These are phyloP conservation scores for Amauroascus verrucosus DNA, from an alignment of 2,329 filamentous ascomycete species.

Conservation along the genomic window DNA sequence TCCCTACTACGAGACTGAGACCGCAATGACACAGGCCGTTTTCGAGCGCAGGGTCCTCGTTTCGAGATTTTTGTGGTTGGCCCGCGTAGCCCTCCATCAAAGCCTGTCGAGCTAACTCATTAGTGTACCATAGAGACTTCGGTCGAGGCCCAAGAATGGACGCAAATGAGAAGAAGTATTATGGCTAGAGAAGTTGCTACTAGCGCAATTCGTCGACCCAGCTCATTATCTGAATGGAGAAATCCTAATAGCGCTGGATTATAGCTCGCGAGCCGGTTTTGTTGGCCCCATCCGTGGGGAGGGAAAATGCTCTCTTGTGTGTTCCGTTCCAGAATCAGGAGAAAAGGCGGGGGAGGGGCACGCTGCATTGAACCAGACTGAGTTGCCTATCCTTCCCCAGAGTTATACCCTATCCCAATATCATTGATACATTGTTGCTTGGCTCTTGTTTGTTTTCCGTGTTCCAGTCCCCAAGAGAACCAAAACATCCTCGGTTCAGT, in stretches of 20 bases:
- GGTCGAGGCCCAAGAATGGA: too few species aligned
- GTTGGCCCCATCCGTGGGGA: background rate
- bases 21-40: background rate
- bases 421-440: too few species aligned
- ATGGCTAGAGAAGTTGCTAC: too few species aligned
- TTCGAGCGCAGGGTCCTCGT: background rate
- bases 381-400: background rate
- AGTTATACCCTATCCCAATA: too few species aligned
- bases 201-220: too few species aligned
- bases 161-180: too few species aligned
- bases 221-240: too few species aligned
- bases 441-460: too few species aligned
- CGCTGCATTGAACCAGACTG: too few species aligned
- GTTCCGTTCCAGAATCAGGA: background rate
- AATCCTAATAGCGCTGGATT: too few species aligned
- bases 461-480: too few species aligned
- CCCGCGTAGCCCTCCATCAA: background rate
- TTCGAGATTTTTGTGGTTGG: background rate
- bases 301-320: too few species aligned
- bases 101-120: background rate
- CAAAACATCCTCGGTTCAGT: background rate
- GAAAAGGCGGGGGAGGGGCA: slow-evolving; percentile 4
- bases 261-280: background rate
- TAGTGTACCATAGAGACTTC: background rate
- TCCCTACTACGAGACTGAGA: background rate